phyloP scores from a whole-genome alignment of 2,329 filamentous ascomycete genomes.

The Verticillium tricorpus region DNA sequence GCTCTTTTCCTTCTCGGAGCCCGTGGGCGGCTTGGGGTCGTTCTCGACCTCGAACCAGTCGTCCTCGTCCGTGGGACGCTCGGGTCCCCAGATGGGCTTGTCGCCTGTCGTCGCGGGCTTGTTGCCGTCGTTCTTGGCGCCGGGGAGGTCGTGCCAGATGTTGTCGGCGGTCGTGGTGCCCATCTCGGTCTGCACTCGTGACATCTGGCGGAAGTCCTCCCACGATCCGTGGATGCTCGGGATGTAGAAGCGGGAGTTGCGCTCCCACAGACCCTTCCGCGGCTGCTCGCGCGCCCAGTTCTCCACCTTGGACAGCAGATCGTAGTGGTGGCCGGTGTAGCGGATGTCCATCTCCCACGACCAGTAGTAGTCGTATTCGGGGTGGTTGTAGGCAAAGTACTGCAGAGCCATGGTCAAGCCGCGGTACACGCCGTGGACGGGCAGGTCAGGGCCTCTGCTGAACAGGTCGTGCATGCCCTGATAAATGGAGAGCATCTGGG shows the following conservation, averaged over 20 bases:
- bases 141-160: conserved; percentile 54
- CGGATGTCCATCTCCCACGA: conserved; percentile 94
- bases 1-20: conserved; percentile 75
- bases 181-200: conserved; percentile 69
- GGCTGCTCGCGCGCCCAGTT: conserved; percentile 69
- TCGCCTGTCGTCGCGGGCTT: not conserved
- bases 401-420: conserved; percentile 93
- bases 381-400: conserved; percentile 83
- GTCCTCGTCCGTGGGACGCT: conserved; percentile 59
- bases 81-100: conserved; percentile 72
- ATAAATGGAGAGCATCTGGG: conserved; percentile 88
- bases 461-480: conserved; percentile 80
- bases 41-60: conserved; percentile 71
- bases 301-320: conserved; percentile 65
- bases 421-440: conserved; percentile 88
- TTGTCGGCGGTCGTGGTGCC: conserved; percentile 62
- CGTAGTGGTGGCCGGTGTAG: conserved; percentile 84
- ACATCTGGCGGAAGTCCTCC: conserved; percentile 76
- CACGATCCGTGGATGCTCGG: conserved; percentile 71
- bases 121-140: conserved; percentile 16
- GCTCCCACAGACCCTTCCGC: conserved; percentile 76
- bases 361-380: conserved; percentile 89
- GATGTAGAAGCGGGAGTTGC: conserved; percentile 73
- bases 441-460: conserved; percentile 59
- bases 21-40: conserved; percentile 68